These are phyloP conservation scores for Malus fusca DNA, from an alignment of 306 rosid genomes.

Conservation along the genomic window DNA sequence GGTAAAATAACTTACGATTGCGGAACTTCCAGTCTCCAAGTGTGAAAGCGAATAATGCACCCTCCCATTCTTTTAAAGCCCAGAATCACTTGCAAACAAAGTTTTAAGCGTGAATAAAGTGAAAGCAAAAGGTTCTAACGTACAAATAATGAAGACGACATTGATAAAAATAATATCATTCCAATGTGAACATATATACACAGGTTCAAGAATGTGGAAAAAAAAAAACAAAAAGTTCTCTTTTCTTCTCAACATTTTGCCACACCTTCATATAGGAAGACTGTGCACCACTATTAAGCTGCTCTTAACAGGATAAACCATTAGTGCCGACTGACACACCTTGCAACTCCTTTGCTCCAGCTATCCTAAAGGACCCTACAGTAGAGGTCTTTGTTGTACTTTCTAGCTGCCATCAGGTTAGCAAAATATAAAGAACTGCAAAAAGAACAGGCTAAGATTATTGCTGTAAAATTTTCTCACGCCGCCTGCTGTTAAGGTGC, in stretches of 20 bases:
- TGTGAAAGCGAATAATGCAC: conserved; percentile 8
- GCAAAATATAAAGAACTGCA: neutral
- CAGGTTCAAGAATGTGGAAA: neutral
- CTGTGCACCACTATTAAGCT: conserved; percentile 11
- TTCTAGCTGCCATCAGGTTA: conserved; percentile 9
- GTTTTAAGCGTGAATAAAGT: conserved; percentile 14
- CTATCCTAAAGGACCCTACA: neutral
- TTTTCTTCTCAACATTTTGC: conserved; percentile 12
- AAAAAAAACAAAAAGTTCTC: neutral
- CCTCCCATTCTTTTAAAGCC: conserved; percentile 10
- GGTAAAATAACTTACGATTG: neutral
- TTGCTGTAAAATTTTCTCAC: conserved; percentile 16
- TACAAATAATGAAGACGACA: neutral
- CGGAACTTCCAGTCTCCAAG: neutral
- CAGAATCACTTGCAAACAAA: conserved; percentile 21
- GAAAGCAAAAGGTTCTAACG: neutral
- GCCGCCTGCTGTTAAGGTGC: conserved; percentile 32
- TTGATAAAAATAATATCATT: too few species aligned
- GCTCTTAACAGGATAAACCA: conserved; percentile 3
- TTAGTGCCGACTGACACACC: neutral
- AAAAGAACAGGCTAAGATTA: conserved; percentile 4
- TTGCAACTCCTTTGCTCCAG: conserved; percentile 4
- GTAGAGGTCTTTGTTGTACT: neutral
- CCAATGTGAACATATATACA: neutral
- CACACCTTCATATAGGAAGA: conserved; percentile 12